Evolutionary conservation across 768 basidiomycete genomes (phyloP).

Genomic region (Suillus cothurnatus): DNA sequence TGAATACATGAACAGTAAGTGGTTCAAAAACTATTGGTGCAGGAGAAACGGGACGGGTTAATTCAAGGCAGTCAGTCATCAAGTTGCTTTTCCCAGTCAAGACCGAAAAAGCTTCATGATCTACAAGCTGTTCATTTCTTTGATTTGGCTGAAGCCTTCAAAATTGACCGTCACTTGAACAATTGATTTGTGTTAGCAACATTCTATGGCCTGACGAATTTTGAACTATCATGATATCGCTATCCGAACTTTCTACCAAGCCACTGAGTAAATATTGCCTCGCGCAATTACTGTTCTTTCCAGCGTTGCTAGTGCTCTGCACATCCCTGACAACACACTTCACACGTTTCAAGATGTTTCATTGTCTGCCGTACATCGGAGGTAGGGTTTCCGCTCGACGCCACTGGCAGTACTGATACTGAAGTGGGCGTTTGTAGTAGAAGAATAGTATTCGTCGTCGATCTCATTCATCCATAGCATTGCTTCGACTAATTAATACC

Average conservation of each 20-base stretch:
- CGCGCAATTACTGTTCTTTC: background rate
- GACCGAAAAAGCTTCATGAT: background rate
- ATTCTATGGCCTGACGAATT: background rate
- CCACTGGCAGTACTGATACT: too few relatives aligned
- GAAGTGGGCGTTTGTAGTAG: background rate
- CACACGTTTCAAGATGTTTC: background rate
- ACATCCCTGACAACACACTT: constrained; percentile 1
- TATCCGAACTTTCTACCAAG: background rate
- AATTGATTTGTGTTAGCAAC: background rate
- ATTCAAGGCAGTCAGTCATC: background rate
- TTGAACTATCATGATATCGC: background rate
- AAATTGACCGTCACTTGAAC: background rate
- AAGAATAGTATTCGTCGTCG: too few relatives aligned
- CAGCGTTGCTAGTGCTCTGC: background rate
- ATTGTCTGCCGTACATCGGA: background rate
- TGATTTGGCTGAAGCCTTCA: too few relatives aligned
- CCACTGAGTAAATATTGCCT: background rate
- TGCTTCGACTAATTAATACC: background rate
- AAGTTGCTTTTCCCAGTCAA: background rate
- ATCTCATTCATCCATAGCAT: background rate
- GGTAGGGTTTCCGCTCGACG: too few relatives aligned
- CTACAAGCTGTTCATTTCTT: background rate
- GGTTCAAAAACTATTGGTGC: background rate
- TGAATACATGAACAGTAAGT: background rate
- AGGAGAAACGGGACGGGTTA: background rate